Evolutionary conservation across 352 stramenopile genomes (phyloP).

Genomic region (Phytopythium chamaehyphon): DNA sequence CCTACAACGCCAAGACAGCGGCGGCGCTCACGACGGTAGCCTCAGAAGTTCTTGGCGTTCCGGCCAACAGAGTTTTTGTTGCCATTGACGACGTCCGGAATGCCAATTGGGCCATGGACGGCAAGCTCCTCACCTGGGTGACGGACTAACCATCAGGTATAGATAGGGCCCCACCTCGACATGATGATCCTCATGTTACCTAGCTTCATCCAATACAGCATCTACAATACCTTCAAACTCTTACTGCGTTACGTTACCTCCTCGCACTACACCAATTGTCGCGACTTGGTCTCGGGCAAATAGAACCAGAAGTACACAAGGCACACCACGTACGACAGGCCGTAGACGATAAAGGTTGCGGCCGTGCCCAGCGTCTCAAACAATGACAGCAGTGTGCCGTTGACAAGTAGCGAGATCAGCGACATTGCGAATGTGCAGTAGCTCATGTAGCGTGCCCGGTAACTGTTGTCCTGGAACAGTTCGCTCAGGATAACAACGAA

Average conservation of each 20-base stretch:
- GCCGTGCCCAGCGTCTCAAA: slow-evolving; percentile 67
- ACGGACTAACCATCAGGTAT: no score
- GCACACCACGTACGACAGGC: slow-evolving; percentile 60
- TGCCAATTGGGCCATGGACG: no score
- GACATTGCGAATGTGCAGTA: slow-evolving; percentile 89
- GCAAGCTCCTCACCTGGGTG: no score
- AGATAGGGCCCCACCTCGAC: no score
- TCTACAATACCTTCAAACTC: slow-evolving; percentile 1
- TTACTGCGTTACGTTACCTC: background rate
- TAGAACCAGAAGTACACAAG: slow-evolving; percentile 65
- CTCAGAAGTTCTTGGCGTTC: no score
- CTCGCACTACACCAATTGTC: slow-evolving; percentile 52
- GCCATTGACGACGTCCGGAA: no score
- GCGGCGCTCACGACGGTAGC: no score
- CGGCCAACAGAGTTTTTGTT: no score
- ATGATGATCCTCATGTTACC: no score
- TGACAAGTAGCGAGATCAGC: slow-evolving; percentile 78
- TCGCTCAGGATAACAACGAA: slow-evolving; percentile 86
- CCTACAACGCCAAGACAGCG: no score
- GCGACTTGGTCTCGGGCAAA: slow-evolving; percentile 76
- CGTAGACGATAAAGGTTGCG: slow-evolving; percentile 65
- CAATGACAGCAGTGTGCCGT: slow-evolving; percentile 73
- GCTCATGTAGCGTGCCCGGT: slow-evolving; percentile 83
- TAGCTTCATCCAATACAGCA: background rate
- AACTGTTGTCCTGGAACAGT: slow-evolving; percentile 78